Evolutionary conservation across 768 basidiomycete species (phyloP).

Genomic region (Boletus pseudo-olivaceus): DNA sequence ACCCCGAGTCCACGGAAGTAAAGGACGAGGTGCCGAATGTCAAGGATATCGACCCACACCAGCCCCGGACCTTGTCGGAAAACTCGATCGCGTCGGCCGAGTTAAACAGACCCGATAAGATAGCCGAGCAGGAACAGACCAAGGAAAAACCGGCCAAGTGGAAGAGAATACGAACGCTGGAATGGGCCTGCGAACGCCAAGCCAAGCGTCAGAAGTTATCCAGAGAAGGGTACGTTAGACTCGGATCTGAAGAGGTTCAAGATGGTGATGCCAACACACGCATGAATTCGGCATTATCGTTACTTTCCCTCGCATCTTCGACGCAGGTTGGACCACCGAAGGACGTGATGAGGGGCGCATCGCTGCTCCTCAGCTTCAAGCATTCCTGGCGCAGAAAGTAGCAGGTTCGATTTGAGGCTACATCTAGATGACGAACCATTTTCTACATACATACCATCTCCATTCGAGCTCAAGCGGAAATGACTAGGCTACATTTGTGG

Average conservation of each 20-base stretch:
- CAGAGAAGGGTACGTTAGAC: slow-evolving; percentile 15
- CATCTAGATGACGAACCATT: slow-evolving; percentile 17
- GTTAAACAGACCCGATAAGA: neutral
- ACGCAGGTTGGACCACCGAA: slow-evolving; percentile 1
- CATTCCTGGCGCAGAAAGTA: slow-evolving; percentile 28
- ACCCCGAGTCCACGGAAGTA: neutral
- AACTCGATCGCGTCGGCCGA: slow-evolving; percentile 1
- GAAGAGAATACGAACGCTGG: slow-evolving; percentile 35
- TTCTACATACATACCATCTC: slow-evolving; percentile 28
- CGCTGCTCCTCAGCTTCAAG: slow-evolving; percentile 28
- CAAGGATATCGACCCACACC: neutral
- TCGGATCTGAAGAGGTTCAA: slow-evolving; percentile 18
- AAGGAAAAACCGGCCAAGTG: slow-evolving; percentile 4
- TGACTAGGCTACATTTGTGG: slow-evolving; percentile 29
- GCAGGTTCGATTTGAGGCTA: slow-evolving; percentile 15
- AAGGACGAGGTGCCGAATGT: neutral
- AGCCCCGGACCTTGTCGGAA: neutral
- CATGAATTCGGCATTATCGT: slow-evolving; percentile 28
- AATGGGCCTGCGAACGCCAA: slow-evolving; percentile 44
- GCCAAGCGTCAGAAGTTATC: slow-evolving; percentile 34
- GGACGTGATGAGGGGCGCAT: slow-evolving; percentile 29
- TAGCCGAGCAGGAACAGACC: slow-evolving; percentile 6
- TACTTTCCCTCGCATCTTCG: slow-evolving; percentile 28
- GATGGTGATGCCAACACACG: slow-evolving; percentile 7
- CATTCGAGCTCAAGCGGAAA: slow-evolving; percentile 9